These are phyloP conservation scores for Scytalidium sp. DNA, from an alignment of 2,329 filamentous ascomycete species.

Conservation along the genomic window DNA sequence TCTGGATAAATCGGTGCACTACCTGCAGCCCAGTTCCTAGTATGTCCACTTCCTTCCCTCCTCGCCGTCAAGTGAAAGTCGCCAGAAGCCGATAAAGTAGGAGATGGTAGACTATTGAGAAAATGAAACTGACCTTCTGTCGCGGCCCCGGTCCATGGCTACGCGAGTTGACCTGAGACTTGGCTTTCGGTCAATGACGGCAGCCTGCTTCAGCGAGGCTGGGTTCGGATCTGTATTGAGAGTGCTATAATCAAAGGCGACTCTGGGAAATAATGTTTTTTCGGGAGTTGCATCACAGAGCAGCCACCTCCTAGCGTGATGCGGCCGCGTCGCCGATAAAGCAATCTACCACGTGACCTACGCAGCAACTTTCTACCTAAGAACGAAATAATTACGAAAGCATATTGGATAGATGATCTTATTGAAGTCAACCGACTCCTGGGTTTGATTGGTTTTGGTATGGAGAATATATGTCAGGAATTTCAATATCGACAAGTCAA, in stretches of 20 bases:
- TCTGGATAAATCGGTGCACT: too few relatives aligned
- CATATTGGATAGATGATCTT: too few relatives aligned
- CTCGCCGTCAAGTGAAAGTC: too few relatives aligned
- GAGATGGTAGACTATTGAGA: conserved; percentile 1
- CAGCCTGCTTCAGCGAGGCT: background rate
- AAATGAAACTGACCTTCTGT: conserved; percentile 34
- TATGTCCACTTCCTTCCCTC: too few relatives aligned
- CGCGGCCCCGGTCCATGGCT: conserved; percentile 38
- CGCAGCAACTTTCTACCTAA: too few relatives aligned
- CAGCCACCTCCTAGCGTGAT: background rate
- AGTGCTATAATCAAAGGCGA: background rate
- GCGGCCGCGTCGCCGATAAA: background rate
- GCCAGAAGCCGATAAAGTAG: too few relatives aligned
- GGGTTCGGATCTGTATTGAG: background rate
- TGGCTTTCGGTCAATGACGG: background rate
- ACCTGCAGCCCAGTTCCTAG: too few relatives aligned
- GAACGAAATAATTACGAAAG: too few relatives aligned
- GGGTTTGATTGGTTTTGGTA: too few relatives aligned
- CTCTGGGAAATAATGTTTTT: background rate
- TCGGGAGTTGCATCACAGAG: background rate
- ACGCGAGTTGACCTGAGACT: background rate
- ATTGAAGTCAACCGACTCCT: too few relatives aligned
- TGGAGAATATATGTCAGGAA: too few relatives aligned
- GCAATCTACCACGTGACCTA: background rate
- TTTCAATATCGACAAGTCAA: too few relatives aligned